Percentiles rank a stretch among this genome's conserved stretches.
Conservation (phyloP, 768 basidiomycete species). For the Naganishia kalamii region DNA sequence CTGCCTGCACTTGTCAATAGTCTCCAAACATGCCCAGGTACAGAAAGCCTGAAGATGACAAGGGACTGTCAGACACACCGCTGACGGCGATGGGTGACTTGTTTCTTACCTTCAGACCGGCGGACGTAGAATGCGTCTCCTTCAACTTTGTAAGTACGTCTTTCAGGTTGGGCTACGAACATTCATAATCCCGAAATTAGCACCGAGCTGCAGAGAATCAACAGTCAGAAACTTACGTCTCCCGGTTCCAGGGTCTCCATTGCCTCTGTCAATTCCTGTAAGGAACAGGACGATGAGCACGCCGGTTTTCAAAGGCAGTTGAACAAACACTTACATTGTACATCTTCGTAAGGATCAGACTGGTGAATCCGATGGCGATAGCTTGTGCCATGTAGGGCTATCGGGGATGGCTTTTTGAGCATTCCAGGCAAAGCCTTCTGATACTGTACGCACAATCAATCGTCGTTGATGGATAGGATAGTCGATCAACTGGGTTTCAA, state of each 20-base stretch:
- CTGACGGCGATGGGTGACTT: not conserved
- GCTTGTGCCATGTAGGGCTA: conserved; percentile 48
- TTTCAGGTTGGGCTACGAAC: conserved; percentile 39
- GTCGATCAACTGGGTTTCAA: conserved; percentile 50
- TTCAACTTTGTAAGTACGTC: conserved; percentile 50
- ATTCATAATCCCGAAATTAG: not conserved
- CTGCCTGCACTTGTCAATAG: conserved; percentile 50
- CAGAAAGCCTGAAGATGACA: conserved; percentile 43
- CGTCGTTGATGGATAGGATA: conserved; percentile 50
- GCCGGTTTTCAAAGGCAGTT: not conserved
- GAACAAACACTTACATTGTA: conserved; percentile 30
- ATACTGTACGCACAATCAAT: conserved; percentile 36
- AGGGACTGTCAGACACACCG: not conserved
- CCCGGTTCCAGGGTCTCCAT: conserved; percentile 46
- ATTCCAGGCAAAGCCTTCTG: not conserved
- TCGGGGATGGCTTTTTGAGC: not conserved
- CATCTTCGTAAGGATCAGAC: conserved; percentile 40
- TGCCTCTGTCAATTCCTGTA: conserved; percentile 37
- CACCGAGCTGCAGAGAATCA: not conserved
- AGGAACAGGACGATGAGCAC: not conserved
- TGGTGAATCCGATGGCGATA: conserved; percentile 47
- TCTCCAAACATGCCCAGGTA: conserved; percentile 50
- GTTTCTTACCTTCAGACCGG: conserved; percentile 47
- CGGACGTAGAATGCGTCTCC: conserved; percentile 50
- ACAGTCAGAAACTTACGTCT: conserved; percentile 30